A percentile compares a stretch with the other conserved stretches of the same genome.
phyloP scores from a whole-genome alignment of 192 early-diverging fungal genomes.

The Ambispora gerdemannii region DNA sequence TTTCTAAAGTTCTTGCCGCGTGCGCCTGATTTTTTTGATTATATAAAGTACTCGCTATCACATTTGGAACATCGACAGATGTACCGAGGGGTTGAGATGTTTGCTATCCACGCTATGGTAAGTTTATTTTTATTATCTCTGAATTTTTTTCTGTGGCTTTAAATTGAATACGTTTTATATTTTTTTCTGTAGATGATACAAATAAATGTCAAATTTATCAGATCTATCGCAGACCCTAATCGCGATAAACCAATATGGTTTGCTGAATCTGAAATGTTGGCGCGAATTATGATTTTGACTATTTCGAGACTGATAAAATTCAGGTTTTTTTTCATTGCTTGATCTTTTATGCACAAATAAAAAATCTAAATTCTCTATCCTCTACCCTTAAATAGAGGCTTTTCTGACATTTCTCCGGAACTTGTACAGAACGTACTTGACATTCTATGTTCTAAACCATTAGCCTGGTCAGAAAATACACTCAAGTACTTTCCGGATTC shows the following conservation, averaged over 20 bases:
- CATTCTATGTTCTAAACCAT: constrained; percentile 46
- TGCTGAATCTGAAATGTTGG: constrained; percentile 59
- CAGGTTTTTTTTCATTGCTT: constrained; percentile 24
- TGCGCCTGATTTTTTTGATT: constrained; percentile 62
- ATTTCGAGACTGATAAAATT: constrained; percentile 54
- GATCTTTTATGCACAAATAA: not conserved
- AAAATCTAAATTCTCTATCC: too few species aligned
- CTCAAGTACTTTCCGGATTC: constrained; percentile 54
- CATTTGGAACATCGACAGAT: constrained; percentile 62
- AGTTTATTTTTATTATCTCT: constrained; percentile 38
- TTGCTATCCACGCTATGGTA: constrained; percentile 58
- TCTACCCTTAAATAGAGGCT: constrained; percentile 45
- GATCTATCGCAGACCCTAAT: constrained; percentile 51
- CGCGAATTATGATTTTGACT: constrained; percentile 50
- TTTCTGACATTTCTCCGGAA: constrained; percentile 50
- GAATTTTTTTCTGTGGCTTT: not conserved
- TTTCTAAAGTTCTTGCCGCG: constrained; percentile 70
- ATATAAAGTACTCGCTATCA: constrained; percentile 65
- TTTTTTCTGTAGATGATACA: constrained; percentile 38
- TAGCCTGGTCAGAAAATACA: constrained; percentile 55
- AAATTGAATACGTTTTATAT: constrained; percentile 5
- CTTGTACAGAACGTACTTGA: constrained; percentile 45
- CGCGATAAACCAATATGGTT: constrained; percentile 58
- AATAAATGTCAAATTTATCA: constrained; percentile 48
- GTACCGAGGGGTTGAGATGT: constrained; percentile 65